Conservation (phyloP, 129 eudicot genomes). For the Artemisia annua region DNA sequence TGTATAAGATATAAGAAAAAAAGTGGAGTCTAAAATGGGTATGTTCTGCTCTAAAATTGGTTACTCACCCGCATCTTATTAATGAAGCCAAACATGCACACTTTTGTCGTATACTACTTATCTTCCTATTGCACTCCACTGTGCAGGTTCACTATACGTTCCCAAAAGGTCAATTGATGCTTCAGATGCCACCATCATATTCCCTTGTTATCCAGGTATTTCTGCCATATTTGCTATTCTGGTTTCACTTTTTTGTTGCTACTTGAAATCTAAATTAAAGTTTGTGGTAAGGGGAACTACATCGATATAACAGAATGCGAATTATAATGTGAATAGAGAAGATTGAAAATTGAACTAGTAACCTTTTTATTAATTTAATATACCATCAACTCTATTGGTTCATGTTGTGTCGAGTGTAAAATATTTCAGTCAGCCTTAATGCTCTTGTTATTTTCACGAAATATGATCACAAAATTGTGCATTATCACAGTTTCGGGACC, state of each 20-base stretch:
- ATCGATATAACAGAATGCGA: too few species aligned
- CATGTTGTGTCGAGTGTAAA: background rate
- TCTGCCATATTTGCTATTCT: background rate
- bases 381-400: too few species aligned
- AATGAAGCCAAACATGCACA: background rate
- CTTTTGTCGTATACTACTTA: background rate
- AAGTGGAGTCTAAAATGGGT: background rate
- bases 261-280: background rate
- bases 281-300: too few species aligned
- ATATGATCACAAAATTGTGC: background rate
- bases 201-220: slow-evolving; percentile 84
- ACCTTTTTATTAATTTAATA: too few species aligned
- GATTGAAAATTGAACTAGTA: too few species aligned
- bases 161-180: slow-evolving; percentile 46
- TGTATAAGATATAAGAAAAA: background rate
- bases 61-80: background rate
- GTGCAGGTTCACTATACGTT: slow-evolving; percentile 78
- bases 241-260: too few species aligned
- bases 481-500: background rate
- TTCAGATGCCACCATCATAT: slow-evolving; percentile 86
- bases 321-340: too few species aligned
- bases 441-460: background rate
- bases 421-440: background rate
- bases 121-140: slow-evolving; percentile 3
- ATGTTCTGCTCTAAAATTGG: background rate